Conservation (phyloP, 1,139 yeast genomes). For the Geotrichum phurueaensis region DNA sequence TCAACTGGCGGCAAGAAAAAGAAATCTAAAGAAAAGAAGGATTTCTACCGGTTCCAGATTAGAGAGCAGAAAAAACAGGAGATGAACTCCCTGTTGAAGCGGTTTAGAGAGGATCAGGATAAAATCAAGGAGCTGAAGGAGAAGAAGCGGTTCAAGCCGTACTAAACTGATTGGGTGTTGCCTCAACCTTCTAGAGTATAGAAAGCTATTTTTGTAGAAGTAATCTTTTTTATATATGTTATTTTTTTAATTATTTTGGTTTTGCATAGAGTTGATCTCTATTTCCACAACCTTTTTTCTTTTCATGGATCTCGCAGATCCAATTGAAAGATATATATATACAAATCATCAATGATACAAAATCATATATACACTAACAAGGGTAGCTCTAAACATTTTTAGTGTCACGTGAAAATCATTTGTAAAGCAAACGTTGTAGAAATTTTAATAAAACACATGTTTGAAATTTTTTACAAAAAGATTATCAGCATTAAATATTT, state of each 20-base stretch:
- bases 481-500: neutral
- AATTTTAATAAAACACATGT: neutral
- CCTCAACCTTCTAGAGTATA: neutral
- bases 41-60: conserved; percentile 93
- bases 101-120: conserved; percentile 88
- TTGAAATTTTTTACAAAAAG: neutral
- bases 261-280: neutral
- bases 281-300: neutral
- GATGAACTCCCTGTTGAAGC: conserved; percentile 75
- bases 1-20: conserved; percentile 48
- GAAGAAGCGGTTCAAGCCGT: conserved; percentile 79
- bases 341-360: too few relatives aligned
- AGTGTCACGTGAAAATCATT: neutral
- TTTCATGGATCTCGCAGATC: neutral
- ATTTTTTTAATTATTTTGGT: neutral
- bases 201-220: neutral
- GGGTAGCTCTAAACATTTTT: neutral
- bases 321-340: too few relatives aligned
- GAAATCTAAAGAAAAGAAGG: conserved; percentile 77
- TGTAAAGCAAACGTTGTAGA: neutral
- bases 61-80: conserved; percentile 89
- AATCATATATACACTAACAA: too few relatives aligned
- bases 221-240: neutral
- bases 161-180: conserved; percentile 37
- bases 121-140: conserved; percentile 72